Conservation (phyloP, 306 rosid species). For the Corylus americana region DNA sequence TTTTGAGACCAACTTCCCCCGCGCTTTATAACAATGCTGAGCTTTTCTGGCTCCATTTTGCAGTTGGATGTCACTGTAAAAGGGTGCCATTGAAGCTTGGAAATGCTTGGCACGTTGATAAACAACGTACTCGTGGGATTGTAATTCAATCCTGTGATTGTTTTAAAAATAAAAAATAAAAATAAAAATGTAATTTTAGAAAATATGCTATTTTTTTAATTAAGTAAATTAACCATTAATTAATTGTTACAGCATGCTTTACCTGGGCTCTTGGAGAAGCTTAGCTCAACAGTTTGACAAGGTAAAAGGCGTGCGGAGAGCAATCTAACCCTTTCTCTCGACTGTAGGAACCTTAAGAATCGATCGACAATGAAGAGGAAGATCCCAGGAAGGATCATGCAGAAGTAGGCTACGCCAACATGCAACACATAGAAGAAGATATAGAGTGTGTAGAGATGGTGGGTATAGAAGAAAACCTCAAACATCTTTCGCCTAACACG, state of each 20-base stretch:
- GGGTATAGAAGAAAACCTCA: slow-evolving; percentile 74
- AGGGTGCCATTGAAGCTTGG: slow-evolving; percentile 87
- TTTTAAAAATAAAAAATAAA: too few relatives aligned
- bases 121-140: slow-evolving; percentile 65
- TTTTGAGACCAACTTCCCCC: slow-evolving; percentile 63
- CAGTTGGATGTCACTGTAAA: slow-evolving; percentile 65
- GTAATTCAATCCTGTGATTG: slow-evolving; percentile 38
- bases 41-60: slow-evolving; percentile 47
- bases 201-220: too few relatives aligned
- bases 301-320: slow-evolving; percentile 64
- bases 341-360: slow-evolving; percentile 58
- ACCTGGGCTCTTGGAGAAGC: slow-evolving; percentile 61
- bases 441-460: slow-evolving; percentile 58
- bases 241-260: background rate
- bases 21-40: slow-evolving; percentile 53
- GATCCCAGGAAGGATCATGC: slow-evolving; percentile 63
- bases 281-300: slow-evolving; percentile 50
- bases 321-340: slow-evolving; percentile 39
- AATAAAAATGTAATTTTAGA: too few relatives aligned
- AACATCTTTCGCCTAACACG: slow-evolving; percentile 56
- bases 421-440: slow-evolving; percentile 61
- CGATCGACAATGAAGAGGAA: slow-evolving; percentile 73
- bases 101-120: slow-evolving; percentile 64
- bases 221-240: background rate
- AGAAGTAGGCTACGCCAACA: slow-evolving; percentile 49